These are phyloP conservation scores for Candida pseudoglaebosa DNA, from an alignment of 805 yeast species.

Conservation along the genomic window DNA sequence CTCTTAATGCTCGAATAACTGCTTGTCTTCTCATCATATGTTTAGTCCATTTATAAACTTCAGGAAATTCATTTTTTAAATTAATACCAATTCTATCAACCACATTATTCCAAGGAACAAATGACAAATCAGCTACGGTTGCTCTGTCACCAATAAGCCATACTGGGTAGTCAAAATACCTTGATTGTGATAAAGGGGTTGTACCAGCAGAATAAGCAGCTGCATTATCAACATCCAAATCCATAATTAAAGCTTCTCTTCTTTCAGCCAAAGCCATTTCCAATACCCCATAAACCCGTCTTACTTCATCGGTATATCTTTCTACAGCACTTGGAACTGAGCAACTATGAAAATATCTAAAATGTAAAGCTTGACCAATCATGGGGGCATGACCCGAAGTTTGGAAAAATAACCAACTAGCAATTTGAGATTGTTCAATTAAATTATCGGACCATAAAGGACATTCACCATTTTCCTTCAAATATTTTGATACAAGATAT, in stretches of 20 bases:
- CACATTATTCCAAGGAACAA: slow-evolving; percentile 96
- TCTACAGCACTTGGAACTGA: slow-evolving; percentile 87
- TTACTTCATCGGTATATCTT: slow-evolving; percentile 85
- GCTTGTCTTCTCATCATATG: slow-evolving; percentile 95
- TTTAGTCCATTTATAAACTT: slow-evolving; percentile 93
- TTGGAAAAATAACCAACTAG: slow-evolving; percentile 90
- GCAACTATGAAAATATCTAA: slow-evolving; percentile 83
- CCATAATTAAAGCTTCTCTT: slow-evolving; percentile 86
- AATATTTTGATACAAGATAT: slow-evolving; percentile 68
- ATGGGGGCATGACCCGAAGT: slow-evolving; percentile 98
- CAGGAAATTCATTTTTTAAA: slow-evolving; percentile 84
- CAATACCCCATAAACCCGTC: slow-evolving; percentile 88
- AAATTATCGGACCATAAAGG: slow-evolving; percentile 76
- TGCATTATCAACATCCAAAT: slow-evolving; percentile 80
- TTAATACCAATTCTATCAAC: slow-evolving; percentile 90
- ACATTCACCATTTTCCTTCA: slow-evolving; percentile 62
- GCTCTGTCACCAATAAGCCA: slow-evolving; percentile 87
- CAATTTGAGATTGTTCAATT: slow-evolving; percentile 77
- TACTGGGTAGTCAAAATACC: slow-evolving; percentile 88
- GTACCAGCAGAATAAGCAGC: slow-evolving; percentile 86
- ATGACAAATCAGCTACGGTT: slow-evolving; percentile 84
- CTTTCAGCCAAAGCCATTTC: slow-evolving; percentile 94
- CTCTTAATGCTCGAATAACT: slow-evolving; percentile 80
- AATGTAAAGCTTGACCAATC: slow-evolving; percentile 96
- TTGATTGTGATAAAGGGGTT: slow-evolving; percentile 77